Evolutionary conservation across 129 eudicot genomes (phyloP).

Genomic region (carrot (Daucus carota)): DNA sequence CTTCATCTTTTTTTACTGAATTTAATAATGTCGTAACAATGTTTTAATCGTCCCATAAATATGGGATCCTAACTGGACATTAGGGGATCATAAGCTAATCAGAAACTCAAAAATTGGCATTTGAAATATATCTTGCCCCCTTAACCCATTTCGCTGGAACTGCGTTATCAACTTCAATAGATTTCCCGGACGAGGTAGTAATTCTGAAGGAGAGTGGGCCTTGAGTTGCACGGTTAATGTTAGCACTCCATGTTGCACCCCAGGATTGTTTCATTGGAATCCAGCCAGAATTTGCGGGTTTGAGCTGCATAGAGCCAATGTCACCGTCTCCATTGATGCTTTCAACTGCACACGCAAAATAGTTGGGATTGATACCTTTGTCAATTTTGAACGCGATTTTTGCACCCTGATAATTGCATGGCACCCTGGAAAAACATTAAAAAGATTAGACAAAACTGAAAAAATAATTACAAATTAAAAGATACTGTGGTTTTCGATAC

Average conservation of each 20-base stretch:
- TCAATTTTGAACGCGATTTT: conserved; percentile 25
- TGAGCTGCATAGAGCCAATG: too few species aligned
- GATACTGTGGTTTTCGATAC: too few species aligned
- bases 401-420: conserved; percentile 26
- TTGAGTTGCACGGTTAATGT: too few species aligned
- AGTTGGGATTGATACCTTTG: conserved; percentile 24
- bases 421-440: conserved; percentile 10
- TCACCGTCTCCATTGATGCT: too few species aligned
- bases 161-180: conserved; percentile 26
- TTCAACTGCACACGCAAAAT: conserved; percentile 27
- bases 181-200: conserved; percentile 21
- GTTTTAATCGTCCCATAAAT: too few species aligned
- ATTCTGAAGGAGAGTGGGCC: too few species aligned
- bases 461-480: neutral
- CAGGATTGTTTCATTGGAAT: too few species aligned
- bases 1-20: too few species aligned
- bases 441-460: neutral
- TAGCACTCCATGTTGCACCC: too few species aligned
- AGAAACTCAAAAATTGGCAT: conserved; percentile 16
- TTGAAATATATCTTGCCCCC: conserved; percentile 27
- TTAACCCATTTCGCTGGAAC: conserved; percentile 36
- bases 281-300: too few species aligned
- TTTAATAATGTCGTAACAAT: too few species aligned
- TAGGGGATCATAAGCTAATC: neutral
- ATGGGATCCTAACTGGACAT: too few species aligned